phyloP scores from a whole-genome alignment of 305 asterid genomes.

The Stenogyne calaminthoides region DNA sequence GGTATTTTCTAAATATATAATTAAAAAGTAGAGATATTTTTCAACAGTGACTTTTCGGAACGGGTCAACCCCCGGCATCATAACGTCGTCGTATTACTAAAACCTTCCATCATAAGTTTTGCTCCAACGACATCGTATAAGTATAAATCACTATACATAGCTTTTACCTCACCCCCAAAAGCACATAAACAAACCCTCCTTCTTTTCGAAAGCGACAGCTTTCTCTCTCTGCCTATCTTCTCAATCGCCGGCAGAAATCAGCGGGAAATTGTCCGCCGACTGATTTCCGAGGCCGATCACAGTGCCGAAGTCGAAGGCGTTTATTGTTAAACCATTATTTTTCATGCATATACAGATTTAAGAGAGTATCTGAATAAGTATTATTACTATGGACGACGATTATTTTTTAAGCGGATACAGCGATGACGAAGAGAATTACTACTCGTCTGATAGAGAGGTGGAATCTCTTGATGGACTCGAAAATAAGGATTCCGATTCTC shows the following conservation, averaged over 20 bases:
- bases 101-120: background rate
- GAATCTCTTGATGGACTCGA: slow-evolving; percentile 60
- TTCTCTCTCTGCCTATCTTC: no score
- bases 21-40: no score
- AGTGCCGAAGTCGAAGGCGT: slow-evolving; percentile 6
- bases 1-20: no score
- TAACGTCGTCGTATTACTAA: background rate
- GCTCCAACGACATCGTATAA: slow-evolving; percentile 40
- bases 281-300: slow-evolving; percentile 15
- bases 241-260: slow-evolving; percentile 26
- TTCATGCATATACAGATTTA: background rate
- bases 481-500: slow-evolving; percentile 53
- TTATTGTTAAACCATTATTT: background rate
- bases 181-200: slow-evolving; percentile 25
- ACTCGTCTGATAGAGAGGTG: slow-evolving; percentile 49
- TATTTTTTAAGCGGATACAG: slow-evolving; percentile 50
- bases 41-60: background rate
- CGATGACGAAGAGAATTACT: slow-evolving; percentile 55
- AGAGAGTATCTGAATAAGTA: slow-evolving; percentile 13
- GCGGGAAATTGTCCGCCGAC: slow-evolving; percentile 32
- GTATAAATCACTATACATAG: background rate
- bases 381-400: slow-evolving; percentile 52
- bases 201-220: slow-evolving; percentile 4
- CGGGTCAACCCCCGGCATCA: background rate
- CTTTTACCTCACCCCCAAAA: slow-evolving; percentile 5